Evolutionary conservation across 306 rosid genomes (phyloP).

Genomic region (Cucurbita maxima): DNA sequence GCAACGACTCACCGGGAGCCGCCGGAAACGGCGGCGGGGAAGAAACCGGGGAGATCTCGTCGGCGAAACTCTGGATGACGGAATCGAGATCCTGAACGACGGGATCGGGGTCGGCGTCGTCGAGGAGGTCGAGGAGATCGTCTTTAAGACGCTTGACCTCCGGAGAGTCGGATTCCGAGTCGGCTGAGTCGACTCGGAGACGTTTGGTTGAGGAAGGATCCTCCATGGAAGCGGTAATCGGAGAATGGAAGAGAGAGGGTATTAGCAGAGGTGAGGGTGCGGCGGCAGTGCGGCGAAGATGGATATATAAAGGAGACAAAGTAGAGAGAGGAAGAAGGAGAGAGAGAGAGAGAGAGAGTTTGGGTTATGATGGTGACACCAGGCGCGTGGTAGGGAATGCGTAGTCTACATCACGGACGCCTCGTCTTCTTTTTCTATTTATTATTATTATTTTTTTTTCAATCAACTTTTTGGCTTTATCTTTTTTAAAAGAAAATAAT

Average conservation of each 20-base stretch:
- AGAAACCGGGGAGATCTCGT: slow-evolving; percentile 3
- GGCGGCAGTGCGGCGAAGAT: slow-evolving; percentile 12
- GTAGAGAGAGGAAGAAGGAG: slow-evolving; percentile 41
- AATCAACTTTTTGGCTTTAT: background rate
- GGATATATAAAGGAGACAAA: slow-evolving; percentile 45
- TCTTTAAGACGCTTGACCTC: slow-evolving; percentile 53
- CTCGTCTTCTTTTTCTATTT: slow-evolving; percentile 20
- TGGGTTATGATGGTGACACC: slow-evolving; percentile 37
- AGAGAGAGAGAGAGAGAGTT: slow-evolving; percentile 12
- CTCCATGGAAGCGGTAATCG: slow-evolving; percentile 20
- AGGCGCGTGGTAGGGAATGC: slow-evolving; percentile 73
- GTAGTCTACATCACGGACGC: slow-evolving; percentile 41
- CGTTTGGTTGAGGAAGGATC: slow-evolving; percentile 26
- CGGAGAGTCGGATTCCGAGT: slow-evolving; percentile 15
- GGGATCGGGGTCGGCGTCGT: slow-evolving; percentile 32
- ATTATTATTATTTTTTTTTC: background rate
- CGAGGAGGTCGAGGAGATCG: slow-evolving; percentile 50
- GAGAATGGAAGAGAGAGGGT: background rate
- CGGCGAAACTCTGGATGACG: background rate
- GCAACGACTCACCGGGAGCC: slow-evolving; percentile 46
- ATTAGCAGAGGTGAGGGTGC: background rate
- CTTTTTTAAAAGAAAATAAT: background rate
- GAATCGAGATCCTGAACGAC: background rate
- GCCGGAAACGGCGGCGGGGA: slow-evolving; percentile 11
- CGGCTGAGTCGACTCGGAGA: slow-evolving; percentile 29